A percentile compares a stretch with the other conserved stretches of the same genome.
Conservation (phyloP, 1,284 basidiomycete species). For the Ustilago crameri region DNA sequence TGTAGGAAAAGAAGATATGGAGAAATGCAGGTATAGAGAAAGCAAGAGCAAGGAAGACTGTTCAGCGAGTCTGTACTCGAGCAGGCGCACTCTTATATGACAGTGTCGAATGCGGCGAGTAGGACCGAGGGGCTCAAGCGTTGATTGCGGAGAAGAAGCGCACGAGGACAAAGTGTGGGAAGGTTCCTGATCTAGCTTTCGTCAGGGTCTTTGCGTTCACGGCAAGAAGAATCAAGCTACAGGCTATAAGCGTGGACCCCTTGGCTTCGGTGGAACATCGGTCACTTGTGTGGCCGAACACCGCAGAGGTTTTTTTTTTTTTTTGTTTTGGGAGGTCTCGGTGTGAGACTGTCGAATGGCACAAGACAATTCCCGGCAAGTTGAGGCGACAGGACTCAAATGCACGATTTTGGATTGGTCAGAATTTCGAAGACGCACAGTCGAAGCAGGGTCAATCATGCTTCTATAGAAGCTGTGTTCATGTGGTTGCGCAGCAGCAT, state of each 20-base stretch:
- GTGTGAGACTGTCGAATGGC: background rate
- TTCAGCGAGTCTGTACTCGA: too few species aligned
- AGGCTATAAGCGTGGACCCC: background rate
- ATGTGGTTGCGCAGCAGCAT: background rate
- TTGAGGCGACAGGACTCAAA: conserved; percentile 2
- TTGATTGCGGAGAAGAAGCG: too few species aligned
- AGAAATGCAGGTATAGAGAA: too few species aligned
- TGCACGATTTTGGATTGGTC: conserved; percentile 26
- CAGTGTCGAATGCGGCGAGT: background rate
- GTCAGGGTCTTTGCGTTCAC: background rate
- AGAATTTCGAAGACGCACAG: conserved; percentile 4
- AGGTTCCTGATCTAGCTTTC: background rate
- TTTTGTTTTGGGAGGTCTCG: too few species aligned
- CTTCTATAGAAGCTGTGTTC: background rate
- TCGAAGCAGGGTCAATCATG: background rate
- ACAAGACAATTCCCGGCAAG: background rate
- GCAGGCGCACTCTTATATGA: too few species aligned
- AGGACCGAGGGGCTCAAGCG: background rate
- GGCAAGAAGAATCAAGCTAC: background rate
- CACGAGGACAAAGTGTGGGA: background rate
- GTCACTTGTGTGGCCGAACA: background rate
- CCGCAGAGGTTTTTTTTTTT: background rate
- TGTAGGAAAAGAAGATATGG: too few species aligned
- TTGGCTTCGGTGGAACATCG: background rate
- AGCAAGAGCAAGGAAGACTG: too few species aligned